A percentile compares a stretch with the other conserved stretches of the same genome.
Conservation (phyloP, 176 grass and related monocot genomes). For the Avena atlantica region DNA sequence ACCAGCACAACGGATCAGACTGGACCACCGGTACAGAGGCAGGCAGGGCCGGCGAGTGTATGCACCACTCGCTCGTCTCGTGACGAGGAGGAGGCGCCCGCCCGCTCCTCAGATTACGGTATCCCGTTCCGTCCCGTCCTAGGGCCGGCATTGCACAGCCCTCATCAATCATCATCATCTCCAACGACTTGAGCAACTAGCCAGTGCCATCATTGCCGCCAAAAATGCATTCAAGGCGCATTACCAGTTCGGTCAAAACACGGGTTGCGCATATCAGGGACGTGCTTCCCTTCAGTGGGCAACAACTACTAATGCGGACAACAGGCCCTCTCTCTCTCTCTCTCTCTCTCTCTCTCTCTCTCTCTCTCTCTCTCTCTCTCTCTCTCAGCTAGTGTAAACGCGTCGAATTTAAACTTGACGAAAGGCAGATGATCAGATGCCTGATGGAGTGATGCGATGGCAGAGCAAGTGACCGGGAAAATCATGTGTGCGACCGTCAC, state of each 20-base stretch:
- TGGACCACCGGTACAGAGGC: constrained; percentile 43
- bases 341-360: too few relatives aligned
- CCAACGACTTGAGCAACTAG: constrained; percentile 5
- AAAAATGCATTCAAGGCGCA: constrained; percentile 38
- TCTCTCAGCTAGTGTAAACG: background rate
- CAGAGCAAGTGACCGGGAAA: constrained; percentile 21
- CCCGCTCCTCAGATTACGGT: background rate
- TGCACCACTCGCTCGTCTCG: constrained; percentile 20
- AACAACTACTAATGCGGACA: constrained; percentile 14
- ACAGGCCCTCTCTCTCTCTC: too few relatives aligned
- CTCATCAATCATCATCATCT: background rate
- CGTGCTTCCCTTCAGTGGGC: background rate
- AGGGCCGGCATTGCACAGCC: too few relatives aligned
- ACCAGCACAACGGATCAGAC: constrained; percentile 48
- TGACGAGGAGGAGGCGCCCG: background rate
- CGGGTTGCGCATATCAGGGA: background rate
- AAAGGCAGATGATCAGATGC: background rate
- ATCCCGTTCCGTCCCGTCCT: too few relatives aligned
- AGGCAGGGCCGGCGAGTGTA: background rate
- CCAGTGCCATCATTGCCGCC: background rate
- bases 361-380: too few relatives aligned
- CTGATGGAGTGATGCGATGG: background rate
- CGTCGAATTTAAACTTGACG: background rate
- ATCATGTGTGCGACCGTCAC: background rate
- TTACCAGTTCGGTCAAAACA: constrained; percentile 59